Base-by-base conservation (phyloP, 495 filamentous ascomycete genomes). In the Penicillium psychrofluorescens region DNA sequence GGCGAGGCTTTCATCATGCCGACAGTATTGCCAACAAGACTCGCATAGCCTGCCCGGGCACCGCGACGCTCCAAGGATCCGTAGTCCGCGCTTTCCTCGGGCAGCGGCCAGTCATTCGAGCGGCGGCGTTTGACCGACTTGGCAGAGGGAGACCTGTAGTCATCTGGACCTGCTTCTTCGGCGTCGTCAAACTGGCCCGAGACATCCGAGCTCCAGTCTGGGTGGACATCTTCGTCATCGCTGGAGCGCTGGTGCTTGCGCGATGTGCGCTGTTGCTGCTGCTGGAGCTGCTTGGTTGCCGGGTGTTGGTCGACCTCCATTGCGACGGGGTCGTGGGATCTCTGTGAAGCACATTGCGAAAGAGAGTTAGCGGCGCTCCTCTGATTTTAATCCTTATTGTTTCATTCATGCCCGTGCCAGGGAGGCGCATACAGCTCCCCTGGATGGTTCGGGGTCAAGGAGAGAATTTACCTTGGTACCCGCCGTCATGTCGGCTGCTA, bases 41-140 rank as follows among this genome's bases (percentile, higher is more conserved):
- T 38, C 2, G 31, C 41, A 28, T 45, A 43, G 7, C 43, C 53
- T 31, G 39, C 43, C 14, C 46, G 49, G 9, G 31, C 36, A 12
- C 35, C 35, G 35, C 52, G 47, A 34, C 43, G 48, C 8, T 50
- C 49, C 28, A 49, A 40, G 14, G 53, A 37, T 41, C 45, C 53
- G 40, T 49, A 52, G 29, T 61, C 57, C 2, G 57, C 57, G 1
- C 48, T 51, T 34, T 61, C 59, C 14, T 64, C 54, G 7, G 57
- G 58, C 27, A 74, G 49, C 28, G 74, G 73, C 74, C 74, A 78
- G 38, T 74, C 69, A 32, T 68, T 72, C 1, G 68, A 69, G 6
- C 72, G 63, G 10, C 65, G 69, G 30, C 71, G 55, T 51, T 78
- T 78, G 8, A 51, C 55, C 0, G 63, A 62, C 35, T 70, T 65